Percentiles rank a stretch among this genome's conserved stretches.
phyloP scores from a whole-genome alignment of 208 protist genomes.

The Leishmania tarentolae region DNA sequence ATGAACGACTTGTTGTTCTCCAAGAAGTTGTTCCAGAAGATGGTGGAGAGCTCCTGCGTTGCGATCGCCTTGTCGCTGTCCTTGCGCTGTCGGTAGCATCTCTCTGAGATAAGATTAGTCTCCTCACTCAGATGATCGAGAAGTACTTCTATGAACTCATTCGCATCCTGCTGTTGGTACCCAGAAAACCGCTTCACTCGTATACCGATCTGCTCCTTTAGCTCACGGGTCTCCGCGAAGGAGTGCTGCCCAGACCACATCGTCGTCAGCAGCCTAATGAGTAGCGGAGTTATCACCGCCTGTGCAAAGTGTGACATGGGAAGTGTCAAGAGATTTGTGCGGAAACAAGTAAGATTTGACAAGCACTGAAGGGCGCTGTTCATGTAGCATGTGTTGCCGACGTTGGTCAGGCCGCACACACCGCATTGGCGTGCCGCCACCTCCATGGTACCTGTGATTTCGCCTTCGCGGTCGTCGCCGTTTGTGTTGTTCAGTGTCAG shows the following conservation, averaged over 20 bases:
- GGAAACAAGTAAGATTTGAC: constrained; percentile 79
- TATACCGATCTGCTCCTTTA: constrained; percentile 67
- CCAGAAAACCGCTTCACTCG: constrained; percentile 62
- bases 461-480: constrained; percentile 17
- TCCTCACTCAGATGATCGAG: constrained; percentile 92
- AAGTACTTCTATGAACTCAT: constrained; percentile 89
- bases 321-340: constrained; percentile 62
- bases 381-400: constrained; percentile 95
- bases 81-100: constrained; percentile 83
- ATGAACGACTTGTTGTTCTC: constrained; percentile 79
- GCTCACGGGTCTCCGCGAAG: constrained; percentile 45
- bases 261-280: constrained; percentile 49
- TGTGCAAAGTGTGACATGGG: constrained; percentile 60
- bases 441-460: constrained; percentile 35
- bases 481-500: constrained; percentile 29
- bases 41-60: constrained; percentile 60
- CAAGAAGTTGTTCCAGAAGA: constrained; percentile 92
- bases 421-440: constrained; percentile 39
- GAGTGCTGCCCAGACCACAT: constrained; percentile 65
- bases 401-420: constrained; percentile 83
- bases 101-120: constrained; percentile 75
- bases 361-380: constrained; percentile 91
- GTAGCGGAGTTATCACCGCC: constrained; percentile 45
- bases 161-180: constrained; percentile 87
- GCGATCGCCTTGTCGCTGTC: constrained; percentile 75